phyloP scores from a whole-genome alignment of 1,284 basidiomycete species.

The Puccinia horiana region DNA sequence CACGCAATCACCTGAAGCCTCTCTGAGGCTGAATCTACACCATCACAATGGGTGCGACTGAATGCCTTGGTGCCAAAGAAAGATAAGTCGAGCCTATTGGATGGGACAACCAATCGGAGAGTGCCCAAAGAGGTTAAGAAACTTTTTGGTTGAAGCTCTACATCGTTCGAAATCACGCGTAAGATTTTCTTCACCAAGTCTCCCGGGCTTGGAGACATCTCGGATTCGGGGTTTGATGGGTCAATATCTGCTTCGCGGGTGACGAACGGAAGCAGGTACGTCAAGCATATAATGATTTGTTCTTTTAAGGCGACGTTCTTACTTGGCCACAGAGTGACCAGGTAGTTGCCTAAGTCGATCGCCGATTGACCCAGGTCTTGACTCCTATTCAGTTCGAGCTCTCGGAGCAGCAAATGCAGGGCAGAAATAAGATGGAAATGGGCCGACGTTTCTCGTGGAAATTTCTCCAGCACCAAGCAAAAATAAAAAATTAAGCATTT shows the following conservation, averaged over 20 bases:
- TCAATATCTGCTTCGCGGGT: conserved; percentile 3
- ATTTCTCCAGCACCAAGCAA: conserved; percentile 20
- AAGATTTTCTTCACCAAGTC: conserved; percentile 29
- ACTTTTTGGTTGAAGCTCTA: conserved; percentile 16
- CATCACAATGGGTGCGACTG: conserved; percentile 24
- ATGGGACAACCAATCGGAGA: conserved; percentile 29
- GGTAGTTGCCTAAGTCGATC: conserved; percentile 8
- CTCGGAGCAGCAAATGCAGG: conserved; percentile 33
- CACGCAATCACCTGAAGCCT: conserved; percentile 29
- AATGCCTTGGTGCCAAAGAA: conserved; percentile 31
- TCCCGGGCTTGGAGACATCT: background rate
- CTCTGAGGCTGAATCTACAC: conserved; percentile 12
- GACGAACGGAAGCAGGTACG: conserved; percentile 44
- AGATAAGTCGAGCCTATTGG: background rate
- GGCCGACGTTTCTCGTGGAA: conserved; percentile 34
- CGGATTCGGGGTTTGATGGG: background rate
- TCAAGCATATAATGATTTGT: conserved; percentile 23
- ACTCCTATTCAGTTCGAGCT: conserved; percentile 39
- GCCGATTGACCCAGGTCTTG: conserved; percentile 34
- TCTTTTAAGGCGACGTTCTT: conserved; percentile 43
- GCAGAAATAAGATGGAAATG: conserved; percentile 47
- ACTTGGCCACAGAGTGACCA: conserved; percentile 30
- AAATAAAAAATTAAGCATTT: conserved; percentile 34
- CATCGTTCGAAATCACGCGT: conserved; percentile 14
- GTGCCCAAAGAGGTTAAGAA: conserved; percentile 8